phyloP scores from a whole-genome alignment of 2,329 filamentous ascomycete species.

The Clarireedia homoeocarpa region DNA sequence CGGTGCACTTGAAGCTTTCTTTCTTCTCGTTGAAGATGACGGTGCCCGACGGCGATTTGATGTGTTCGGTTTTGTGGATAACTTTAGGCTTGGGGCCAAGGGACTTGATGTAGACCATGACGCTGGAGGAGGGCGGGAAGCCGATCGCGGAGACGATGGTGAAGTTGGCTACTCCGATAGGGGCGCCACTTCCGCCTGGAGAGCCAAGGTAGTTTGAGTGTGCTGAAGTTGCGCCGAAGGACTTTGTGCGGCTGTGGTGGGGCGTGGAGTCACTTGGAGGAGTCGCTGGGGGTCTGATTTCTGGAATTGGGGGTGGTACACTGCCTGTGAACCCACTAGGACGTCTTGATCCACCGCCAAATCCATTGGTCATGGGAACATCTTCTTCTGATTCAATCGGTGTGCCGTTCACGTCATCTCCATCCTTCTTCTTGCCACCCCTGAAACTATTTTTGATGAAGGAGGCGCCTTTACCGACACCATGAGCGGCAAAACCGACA shows the following conservation, averaged over 20 bases:
- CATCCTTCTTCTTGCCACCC: slow-evolving; percentile 53
- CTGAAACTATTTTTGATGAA: slow-evolving; percentile 84
- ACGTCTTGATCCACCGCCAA: slow-evolving; percentile 15
- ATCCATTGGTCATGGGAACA: slow-evolving; percentile 30
- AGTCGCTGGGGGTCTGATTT: slow-evolving; percentile 17
- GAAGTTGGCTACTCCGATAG: slow-evolving; percentile 70
- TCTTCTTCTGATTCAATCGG: slow-evolving; percentile 34
- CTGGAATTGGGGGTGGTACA: slow-evolving; percentile 5
- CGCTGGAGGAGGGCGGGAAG: slow-evolving; percentile 66
- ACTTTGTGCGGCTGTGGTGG: slow-evolving; percentile 41
- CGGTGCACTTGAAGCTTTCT: slow-evolving; percentile 70
- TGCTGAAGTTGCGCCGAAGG: slow-evolving; percentile 57
- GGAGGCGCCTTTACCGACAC: slow-evolving; percentile 78
- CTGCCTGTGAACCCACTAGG: slow-evolving; percentile 10
- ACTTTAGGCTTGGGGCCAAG: slow-evolving; percentile 63
- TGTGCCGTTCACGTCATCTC: neutral
- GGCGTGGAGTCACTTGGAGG: slow-evolving; percentile 21
- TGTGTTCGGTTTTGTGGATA: slow-evolving; percentile 86
- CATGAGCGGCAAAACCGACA: slow-evolving; percentile 58
- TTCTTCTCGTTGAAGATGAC: slow-evolving; percentile 56
- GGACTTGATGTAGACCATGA: slow-evolving; percentile 70
- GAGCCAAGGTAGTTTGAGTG: slow-evolving; percentile 52
- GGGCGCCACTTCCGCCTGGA: slow-evolving; percentile 36
- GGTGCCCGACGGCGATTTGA: slow-evolving; percentile 61
- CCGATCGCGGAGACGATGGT: slow-evolving; percentile 71